Base-by-base conservation (phyloP, 1,284 basidiomycete genomes). In the Ustilago lituana region DNA sequence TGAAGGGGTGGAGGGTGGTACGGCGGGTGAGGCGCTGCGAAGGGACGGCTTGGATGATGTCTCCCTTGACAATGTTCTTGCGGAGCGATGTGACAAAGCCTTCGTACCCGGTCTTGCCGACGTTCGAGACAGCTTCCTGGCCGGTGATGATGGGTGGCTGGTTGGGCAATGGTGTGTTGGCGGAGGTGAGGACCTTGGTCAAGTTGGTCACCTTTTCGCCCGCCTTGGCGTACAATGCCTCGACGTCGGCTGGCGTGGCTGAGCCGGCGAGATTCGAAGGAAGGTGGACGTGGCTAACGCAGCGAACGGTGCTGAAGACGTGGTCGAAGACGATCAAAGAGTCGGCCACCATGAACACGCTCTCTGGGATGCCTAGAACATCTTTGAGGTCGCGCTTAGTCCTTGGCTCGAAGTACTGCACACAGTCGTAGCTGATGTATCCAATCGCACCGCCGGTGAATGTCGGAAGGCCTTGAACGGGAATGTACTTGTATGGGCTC, bases 1-100 rank as follows among this genome's bases (percentile, higher is more conserved):
- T 99, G 86, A 99, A 99, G 0, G 96, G 94, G 83, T 98, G 94
- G 26, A 99, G 85, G 19, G 87, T 83, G 0, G 96, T 98, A 50
- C 90, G 90, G 35, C 93, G 87, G 15, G 90, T 85, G 33, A 98
- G 85, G 15, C 95, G 87, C 82, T 98, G 96, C 15, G 92, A 94
- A 1, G 96, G 96, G 8, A 99, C 96, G 3, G 96, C 96, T 84
- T 99, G 96, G 78, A 99, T 98, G 79, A 98, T 98, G 84, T 99
- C 93, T 35, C 96, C 96, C 44, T 91, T 90, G 61, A 97, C 86
- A 56, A 99, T 97, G 80, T 94, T 92, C 79, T 96, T 87, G 85
- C 98, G 97, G 61, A 99, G 85, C 57, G 87, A 88, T 35, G 93
- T 94, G 17, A 99, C 96, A 78, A 96, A 97, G 4, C 84, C 84